Evolutionary conservation across 1,284 basidiomycete genomes (phyloP).

Genomic region (Sporisorium iseilematis-ciliati): DNA sequence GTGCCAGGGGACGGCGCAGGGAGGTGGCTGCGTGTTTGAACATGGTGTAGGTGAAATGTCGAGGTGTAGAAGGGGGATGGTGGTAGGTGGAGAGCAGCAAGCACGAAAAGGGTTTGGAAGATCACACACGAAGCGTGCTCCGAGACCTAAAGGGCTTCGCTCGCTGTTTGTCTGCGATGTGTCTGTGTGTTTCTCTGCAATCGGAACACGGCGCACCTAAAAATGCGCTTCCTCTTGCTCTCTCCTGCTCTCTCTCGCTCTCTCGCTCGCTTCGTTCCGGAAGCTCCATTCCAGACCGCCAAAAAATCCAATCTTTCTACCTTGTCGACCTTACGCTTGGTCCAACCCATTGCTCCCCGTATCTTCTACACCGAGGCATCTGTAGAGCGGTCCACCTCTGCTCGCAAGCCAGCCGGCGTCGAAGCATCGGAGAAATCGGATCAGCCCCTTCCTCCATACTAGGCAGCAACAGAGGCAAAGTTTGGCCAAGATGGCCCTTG

Average conservation of each 20-base stretch:
- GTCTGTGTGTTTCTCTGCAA: neutral
- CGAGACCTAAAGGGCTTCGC: neutral
- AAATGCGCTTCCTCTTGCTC: neutral
- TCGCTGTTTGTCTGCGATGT: neutral
- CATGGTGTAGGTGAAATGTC: constrained; percentile 23
- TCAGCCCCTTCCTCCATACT: neutral
- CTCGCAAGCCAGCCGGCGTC: neutral
- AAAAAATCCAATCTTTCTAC: neutral
- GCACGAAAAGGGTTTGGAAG: constrained; percentile 5
- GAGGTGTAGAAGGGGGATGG: constrained; percentile 10
- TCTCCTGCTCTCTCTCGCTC: neutral
- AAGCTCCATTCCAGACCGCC: constrained; percentile 2
- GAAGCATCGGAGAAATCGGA: constrained; percentile 1
- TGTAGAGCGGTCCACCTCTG: neutral
- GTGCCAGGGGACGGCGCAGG: constrained; percentile 37
- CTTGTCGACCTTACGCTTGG: neutral
- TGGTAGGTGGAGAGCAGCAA: neutral
- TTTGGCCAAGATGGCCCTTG: constrained; percentile 1
- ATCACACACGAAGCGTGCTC: constrained; percentile 2
- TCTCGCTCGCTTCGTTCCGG: constrained; percentile 11
- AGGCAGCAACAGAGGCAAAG: neutral
- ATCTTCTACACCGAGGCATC: neutral
- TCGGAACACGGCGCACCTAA: constrained; percentile 14
- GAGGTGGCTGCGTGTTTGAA: constrained; percentile 45
- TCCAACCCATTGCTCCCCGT: neutral